A percentile compares a stretch with the other conserved stretches of the same genome.
Conservation (phyloP, 2,329 filamentous ascomycete species). For the Penicillium sp. region DNA sequence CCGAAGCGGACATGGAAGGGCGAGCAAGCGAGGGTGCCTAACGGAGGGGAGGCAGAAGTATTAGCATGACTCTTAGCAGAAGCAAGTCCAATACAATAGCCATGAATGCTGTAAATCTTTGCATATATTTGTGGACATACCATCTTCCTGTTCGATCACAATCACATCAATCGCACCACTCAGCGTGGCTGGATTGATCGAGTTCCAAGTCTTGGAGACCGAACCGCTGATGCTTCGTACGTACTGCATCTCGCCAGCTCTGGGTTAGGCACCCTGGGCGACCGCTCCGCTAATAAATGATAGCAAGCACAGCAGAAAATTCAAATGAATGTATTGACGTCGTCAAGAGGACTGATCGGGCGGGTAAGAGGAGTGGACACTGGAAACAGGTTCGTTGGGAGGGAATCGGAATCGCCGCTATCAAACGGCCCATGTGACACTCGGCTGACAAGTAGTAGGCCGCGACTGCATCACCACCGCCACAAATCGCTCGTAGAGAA, state of each 20-base stretch:
- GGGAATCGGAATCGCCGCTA: constrained; percentile 34
- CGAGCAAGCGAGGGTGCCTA: constrained; percentile 76
- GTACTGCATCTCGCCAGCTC: constrained; percentile 78
- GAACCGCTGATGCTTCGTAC: constrained; percentile 92
- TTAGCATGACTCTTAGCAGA: constrained; percentile 3
- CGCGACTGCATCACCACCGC: constrained; percentile 18
- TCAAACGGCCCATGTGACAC: constrained; percentile 42
- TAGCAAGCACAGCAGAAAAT: background rate
- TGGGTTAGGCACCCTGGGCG: constrained; percentile 21
- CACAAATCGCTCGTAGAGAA: constrained; percentile 2
- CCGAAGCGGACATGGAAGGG: constrained; percentile 99
- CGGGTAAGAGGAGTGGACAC: constrained; percentile 17
- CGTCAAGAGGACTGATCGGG: constrained; percentile 15
- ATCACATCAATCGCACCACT: constrained; percentile 99
- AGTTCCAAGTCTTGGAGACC: constrained; percentile 98
- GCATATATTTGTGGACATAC: constrained; percentile 45
- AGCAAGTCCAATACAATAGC: background rate
- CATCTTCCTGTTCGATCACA: constrained; percentile 95
- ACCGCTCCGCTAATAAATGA: constrained; percentile 1
- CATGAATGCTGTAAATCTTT: background rate
- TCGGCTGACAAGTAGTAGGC: constrained; percentile 22
- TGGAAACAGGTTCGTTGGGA: constrained; percentile 18
- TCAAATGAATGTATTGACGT: constrained; percentile 14
- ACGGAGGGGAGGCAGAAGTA: background rate
- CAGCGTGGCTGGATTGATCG: constrained; percentile 95